phyloP scores from a whole-genome alignment of 306 rosid species.

The Sicyos edulis region DNA sequence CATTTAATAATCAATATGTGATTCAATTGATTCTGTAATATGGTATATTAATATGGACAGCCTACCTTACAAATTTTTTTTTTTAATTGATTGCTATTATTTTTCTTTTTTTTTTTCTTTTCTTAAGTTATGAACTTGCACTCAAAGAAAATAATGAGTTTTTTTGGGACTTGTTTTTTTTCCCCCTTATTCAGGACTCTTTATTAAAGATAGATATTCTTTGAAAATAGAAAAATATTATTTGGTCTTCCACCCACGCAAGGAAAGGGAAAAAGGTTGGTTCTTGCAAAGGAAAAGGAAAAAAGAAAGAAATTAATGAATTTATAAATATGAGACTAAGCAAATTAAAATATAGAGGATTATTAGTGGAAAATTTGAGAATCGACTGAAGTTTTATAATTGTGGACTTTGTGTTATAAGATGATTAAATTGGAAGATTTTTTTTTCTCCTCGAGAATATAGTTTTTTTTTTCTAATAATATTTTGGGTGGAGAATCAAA shows the following conservation, averaged over 20 bases:
- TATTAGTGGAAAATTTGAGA: not conserved
- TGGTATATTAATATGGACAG: not conserved
- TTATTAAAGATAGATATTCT: not conserved
- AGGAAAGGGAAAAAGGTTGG: not conserved
- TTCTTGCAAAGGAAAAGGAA: not conserved
- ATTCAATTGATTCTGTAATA: not conserved
- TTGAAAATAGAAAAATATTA: too few relatives aligned
- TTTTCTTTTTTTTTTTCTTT: not conserved
- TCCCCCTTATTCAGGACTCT: not conserved
- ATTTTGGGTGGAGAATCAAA: too few relatives aligned
- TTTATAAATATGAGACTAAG: not conserved
- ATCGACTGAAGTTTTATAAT: not conserved
- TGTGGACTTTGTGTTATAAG: not conserved
- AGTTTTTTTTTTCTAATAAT: too few relatives aligned
- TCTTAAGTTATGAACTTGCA: not conserved
- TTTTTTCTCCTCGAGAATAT: too few relatives aligned
- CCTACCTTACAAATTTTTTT: not conserved
- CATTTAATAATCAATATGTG: slow-evolving; percentile 14
- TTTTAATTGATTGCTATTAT: not conserved
- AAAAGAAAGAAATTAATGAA: not conserved
- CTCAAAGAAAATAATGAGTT: not conserved
- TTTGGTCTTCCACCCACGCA: not conserved
- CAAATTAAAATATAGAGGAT: not conserved
- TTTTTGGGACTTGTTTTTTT: not conserved
- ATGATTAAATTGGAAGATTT: not conserved